Conservation (phyloP, 768 basidiomycete species). For the Udeniomyces megalosporus region DNA sequence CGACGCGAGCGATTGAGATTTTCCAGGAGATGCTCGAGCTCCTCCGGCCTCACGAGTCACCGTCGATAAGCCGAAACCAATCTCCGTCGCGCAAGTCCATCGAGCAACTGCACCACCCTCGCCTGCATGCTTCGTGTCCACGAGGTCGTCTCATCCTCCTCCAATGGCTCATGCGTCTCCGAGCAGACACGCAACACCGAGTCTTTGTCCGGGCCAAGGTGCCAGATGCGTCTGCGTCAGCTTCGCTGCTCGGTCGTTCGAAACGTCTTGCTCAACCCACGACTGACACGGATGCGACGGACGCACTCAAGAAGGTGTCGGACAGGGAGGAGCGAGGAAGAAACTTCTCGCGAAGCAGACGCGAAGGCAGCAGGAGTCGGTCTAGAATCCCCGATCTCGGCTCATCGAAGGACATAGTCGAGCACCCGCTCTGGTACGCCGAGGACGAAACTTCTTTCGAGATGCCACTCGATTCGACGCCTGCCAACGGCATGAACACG, state of each 20-base stretch:
- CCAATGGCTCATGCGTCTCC: conserved; percentile 72
- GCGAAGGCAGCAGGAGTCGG: conserved; percentile 10
- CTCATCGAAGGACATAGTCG: conserved; percentile 4
- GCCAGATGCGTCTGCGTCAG: conserved; percentile 21
- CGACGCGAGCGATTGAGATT: conserved; percentile 29
- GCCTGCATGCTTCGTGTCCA: conserved; percentile 26
- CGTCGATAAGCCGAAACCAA: conserved; percentile 9
- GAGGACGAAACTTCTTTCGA: conserved; percentile 26
- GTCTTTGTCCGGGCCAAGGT: conserved; percentile 50
- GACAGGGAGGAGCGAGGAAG: conserved; percentile 8
- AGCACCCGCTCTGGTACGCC: conserved; percentile 34
- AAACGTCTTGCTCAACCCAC: background rate
- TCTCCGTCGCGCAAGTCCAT: background rate
- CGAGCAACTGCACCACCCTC: background rate
- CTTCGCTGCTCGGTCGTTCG: conserved; percentile 5
- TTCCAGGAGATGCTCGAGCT: conserved; percentile 33
- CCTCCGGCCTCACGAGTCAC: conserved; percentile 23
- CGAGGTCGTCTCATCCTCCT: conserved; percentile 54
- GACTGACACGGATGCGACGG: background rate
- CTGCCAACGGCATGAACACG: conserved; percentile 32
- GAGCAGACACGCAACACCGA: conserved; percentile 78
- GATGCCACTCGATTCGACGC: conserved; percentile 35
- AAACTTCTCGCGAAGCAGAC: background rate
- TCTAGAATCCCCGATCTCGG: conserved; percentile 9
- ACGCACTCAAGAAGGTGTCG: background rate